Base-by-base conservation (phyloP, 495 filamentous ascomycete species). In the Penicillium canescens region DNA sequence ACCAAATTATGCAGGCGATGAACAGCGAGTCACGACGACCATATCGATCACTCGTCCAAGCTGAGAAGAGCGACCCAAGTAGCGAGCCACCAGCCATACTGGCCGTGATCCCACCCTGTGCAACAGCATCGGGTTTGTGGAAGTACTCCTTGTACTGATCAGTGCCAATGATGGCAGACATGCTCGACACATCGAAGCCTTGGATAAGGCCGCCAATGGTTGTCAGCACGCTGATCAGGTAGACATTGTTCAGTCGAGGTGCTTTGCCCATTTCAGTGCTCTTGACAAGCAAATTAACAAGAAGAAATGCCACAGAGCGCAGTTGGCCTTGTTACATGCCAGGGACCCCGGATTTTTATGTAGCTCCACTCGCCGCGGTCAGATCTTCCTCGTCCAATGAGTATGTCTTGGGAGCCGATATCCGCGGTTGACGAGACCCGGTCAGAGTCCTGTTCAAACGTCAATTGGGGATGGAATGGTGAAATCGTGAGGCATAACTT, bases 121-220 rank as follows among this genome's bases (percentile, higher is more conserved):
- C 38, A 28, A 61, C 58, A 13, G 58, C 16, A 36, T 62, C 16
- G 3, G 58, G 58, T 23, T 52, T 47, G 23, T 61, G 41, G 50
- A 61, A 61, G 26, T 61, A 57, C 4, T 18, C 20, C 39, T 61
- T 61, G 16, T 61, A 61, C n/a, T 57, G 41, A 45, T 61, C 46
- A 14, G 59, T 61, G n/a, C 59, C 59, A 42, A 61, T 61, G 33
- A 61, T 61, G 1, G 54, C 59, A 35, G 59, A 61, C 54, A 61
- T 61, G 37, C 54, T 61, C 4, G 59, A 61, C 45, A 61, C 59
- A 48, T 61, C 59, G 38, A 61, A 61, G 41, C 59, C 59, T 34
- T 61, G 54, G 21, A 61, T 55, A 5, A 61, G 46, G 37, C 59
- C 59, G 4, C 54, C 59, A 39, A 61, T 49, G 37, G 59, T 61